Percentiles rank a stretch among this genome's conserved stretches.
These are phyloP conservation scores for Sporobolomyces pararoseus DNA, from an alignment of 768 basidiomycete genomes.

Conservation along the genomic window DNA sequence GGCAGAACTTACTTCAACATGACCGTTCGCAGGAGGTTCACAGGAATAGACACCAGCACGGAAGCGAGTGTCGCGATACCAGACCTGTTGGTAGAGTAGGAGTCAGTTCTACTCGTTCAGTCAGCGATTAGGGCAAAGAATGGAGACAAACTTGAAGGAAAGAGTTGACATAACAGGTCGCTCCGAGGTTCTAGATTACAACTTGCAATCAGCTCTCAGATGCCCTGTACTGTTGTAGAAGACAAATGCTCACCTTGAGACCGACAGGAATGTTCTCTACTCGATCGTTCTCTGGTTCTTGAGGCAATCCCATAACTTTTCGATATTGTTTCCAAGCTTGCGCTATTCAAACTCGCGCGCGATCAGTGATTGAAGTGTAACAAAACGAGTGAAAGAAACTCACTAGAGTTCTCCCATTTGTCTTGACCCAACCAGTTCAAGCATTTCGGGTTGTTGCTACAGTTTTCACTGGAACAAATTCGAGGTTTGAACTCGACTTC, in stretches of 20 bases:
- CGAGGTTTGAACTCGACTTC: slow-evolving; percentile 2
- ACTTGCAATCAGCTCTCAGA: neutral
- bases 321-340: slow-evolving; percentile 57
- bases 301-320: slow-evolving; percentile 57
- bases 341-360: slow-evolving; percentile 50
- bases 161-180: slow-evolving; percentile 95
- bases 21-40: slow-evolving; percentile 57
- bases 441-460: slow-evolving; percentile 76
- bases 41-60: slow-evolving; percentile 78
- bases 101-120: neutral
- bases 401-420: slow-evolving; percentile 59
- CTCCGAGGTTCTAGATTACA: slow-evolving; percentile 74
- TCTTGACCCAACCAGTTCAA: slow-evolving; percentile 82
- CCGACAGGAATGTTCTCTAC: slow-evolving; percentile 66
- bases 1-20: slow-evolving; percentile 53
- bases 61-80: slow-evolving; percentile 82
- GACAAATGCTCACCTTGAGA: slow-evolving; percentile 58
- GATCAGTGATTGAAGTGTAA: slow-evolving; percentile 38
- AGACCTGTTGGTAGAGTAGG: slow-evolving; percentile 60
- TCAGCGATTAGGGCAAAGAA: neutral
- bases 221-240: neutral
- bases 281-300: slow-evolving; percentile 59
- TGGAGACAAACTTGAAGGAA: slow-evolving; percentile 67
- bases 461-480: slow-evolving; percentile 48
- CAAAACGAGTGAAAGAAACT: slow-evolving; percentile 44